These are phyloP conservation scores for Sphaerulina vaccinii DNA, from an alignment of 2,329 filamentous ascomycete genomes.

Conservation along the genomic window DNA sequence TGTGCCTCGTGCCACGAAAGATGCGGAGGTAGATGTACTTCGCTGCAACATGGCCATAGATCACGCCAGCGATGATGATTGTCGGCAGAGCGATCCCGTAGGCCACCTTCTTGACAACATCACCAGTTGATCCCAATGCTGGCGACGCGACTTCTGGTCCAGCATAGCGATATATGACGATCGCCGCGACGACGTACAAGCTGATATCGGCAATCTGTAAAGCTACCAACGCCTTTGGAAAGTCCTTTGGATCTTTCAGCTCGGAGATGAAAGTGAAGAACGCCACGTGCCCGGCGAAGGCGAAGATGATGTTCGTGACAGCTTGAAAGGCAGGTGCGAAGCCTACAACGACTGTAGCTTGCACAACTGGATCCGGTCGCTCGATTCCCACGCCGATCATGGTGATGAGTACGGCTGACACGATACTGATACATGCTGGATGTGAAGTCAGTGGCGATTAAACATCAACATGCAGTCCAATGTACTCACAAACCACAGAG, in stretches of 20 bases:
- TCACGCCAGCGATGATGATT: conserved; percentile 68
- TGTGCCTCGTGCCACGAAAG: conserved; percentile 58
- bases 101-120: conserved; percentile 59
- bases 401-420: conserved; percentile 62
- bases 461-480: not conserved
- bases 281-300: conserved; percentile 57
- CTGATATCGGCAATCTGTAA: conserved; percentile 60
- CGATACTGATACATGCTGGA: conserved; percentile 51
- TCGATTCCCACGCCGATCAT: conserved; percentile 64
- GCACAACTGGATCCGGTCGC: conserved; percentile 43
- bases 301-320: conserved; percentile 67
- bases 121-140: conserved; percentile 61
- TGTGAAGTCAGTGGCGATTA: not conserved
- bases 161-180: conserved; percentile 66
- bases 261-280: conserved; percentile 68
- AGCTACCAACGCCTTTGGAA: conserved; percentile 61
- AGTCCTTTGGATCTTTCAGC: conserved; percentile 61
- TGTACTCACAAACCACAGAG: conserved; percentile 56
- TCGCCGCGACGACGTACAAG: conserved; percentile 63
- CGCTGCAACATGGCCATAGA: conserved; percentile 65
- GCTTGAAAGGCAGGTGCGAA: conserved; percentile 59
- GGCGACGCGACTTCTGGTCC: conserved; percentile 62
- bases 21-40: conserved; percentile 66
- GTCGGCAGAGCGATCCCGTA: conserved; percentile 70
- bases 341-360: conserved; percentile 32